Evolutionary conservation across 1,139 yeast genomes (phyloP), one percentile per base, ranked within the genome.

Genomic region (Taiozyma sp.): DNA sequence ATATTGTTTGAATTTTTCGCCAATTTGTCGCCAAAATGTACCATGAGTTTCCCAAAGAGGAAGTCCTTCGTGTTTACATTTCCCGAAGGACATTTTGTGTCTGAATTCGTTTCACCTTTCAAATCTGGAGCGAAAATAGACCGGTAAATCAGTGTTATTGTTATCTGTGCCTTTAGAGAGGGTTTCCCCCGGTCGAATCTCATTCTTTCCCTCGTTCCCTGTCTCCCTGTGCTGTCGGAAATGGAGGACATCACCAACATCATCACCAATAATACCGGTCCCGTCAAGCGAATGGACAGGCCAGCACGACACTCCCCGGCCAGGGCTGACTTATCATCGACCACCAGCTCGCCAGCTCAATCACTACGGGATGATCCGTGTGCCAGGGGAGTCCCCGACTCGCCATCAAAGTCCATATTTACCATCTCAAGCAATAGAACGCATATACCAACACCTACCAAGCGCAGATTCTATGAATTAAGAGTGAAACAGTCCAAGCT

Each of bases 401-500:
- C 41, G 3, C 41, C 41, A 8, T 37, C 41, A 37, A 37, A 37
- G 24, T 37, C 41, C 7, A 37, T 19, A 37, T 37, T 37, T 19
- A 37, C 41, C 22, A 37, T 37, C 24, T 37, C 41, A 2, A 21
- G 41, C 24, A 37, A 37, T 7, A 37, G 41, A 13, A 37, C 41
- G 9, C 41, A 37, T 37, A 21, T 37, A 16, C 24, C 24, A 37
- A 37, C 41, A 9, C 41, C 41, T 10, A 37, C 22, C 4, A 37
- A 37, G 24, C 22, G 41, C 10, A 22, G 24, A 10, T 37, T 19
- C 8, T 26, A 45, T 8, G 43, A 47, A 42, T 51, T 67, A 13
- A 52, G 62, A 35, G 60, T 57, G 19, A 66, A 66, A 44, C 63
- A 68, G 16, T 84, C 90, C 1, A 74, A 75, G 51, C 68, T 85